Conservation (phyloP, 129 eudicot species). For the Sambucus nigra region DNA sequence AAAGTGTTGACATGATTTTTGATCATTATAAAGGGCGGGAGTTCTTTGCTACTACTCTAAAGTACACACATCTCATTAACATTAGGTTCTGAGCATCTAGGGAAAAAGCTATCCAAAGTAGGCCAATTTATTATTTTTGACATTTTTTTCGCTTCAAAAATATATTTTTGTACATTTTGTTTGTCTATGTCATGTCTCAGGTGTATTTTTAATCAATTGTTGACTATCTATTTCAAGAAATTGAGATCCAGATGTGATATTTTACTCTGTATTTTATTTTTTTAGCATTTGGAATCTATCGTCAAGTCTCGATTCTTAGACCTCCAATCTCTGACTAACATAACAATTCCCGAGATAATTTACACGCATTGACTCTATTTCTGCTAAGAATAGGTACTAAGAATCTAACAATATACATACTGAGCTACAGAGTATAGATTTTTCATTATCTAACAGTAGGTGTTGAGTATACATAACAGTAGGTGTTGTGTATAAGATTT, state of each 20-base stretch:
- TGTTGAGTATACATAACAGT: too few relatives aligned
- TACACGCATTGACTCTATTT: too few relatives aligned
- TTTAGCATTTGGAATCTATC: slow-evolving; percentile 84
- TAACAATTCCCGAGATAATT: slow-evolving; percentile 67
- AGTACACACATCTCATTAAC: slow-evolving; percentile 65
- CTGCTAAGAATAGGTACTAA: too few relatives aligned
- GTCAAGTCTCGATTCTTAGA: slow-evolving; percentile 93
- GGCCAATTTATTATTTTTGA: slow-evolving; percentile 3
- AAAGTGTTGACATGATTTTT: slow-evolving; percentile 78
- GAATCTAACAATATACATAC: too few relatives aligned
- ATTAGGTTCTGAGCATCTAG: slow-evolving; percentile 96
- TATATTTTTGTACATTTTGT: neutral
- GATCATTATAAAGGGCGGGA: slow-evolving; percentile 75
- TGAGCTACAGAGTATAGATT: too few relatives aligned
- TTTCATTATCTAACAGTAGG: too few relatives aligned
- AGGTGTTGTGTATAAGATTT: too few relatives aligned
- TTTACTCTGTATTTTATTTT: slow-evolving; percentile 7
- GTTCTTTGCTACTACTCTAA: slow-evolving; percentile 55
- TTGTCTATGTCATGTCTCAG: neutral
- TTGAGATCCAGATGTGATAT: neutral
- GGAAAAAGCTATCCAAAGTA: slow-evolving; percentile 78
- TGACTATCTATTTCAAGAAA: neutral
- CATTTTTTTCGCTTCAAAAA: too few relatives aligned
- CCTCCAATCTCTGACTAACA: slow-evolving; percentile 86
- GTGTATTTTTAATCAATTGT: neutral